A percentile compares a stretch with the other conserved stretches of the same genome.
phyloP scores from a whole-genome alignment of 768 basidiomycete species.

The Tulasnella calospora region DNA sequence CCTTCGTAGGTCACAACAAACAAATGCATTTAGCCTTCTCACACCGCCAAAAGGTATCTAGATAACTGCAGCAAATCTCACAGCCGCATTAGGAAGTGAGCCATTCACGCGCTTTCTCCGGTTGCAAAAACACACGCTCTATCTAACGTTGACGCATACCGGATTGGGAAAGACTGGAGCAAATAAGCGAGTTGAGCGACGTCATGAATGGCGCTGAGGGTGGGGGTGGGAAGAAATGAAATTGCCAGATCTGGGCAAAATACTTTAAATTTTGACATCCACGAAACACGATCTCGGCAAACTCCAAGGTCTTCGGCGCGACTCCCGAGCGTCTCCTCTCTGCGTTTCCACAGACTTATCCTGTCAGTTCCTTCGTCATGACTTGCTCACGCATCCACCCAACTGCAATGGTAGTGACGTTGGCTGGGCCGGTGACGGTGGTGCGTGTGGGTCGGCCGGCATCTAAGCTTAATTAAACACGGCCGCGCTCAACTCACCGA shows the following conservation, averaged over 20 bases:
- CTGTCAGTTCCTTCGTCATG: background rate
- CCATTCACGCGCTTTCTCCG: background rate
- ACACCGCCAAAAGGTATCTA: no score
- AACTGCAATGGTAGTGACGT: background rate
- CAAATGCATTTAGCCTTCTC: no score
- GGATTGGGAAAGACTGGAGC: background rate
- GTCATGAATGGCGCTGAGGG: no score
- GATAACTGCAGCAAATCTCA: no score
- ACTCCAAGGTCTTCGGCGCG: background rate
- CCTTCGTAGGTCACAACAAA: no score
- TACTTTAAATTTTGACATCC: background rate
- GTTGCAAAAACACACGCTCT: background rate
- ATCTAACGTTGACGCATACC: background rate
- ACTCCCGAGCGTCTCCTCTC: background rate
- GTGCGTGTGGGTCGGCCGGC: background rate
- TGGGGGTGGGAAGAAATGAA: background rate
- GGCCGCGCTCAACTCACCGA: background rate
- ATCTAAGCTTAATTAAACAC: background rate
- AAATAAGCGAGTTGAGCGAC: no score
- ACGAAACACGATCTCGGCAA: background rate
- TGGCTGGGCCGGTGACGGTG: no score
- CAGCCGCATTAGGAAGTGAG: no score
- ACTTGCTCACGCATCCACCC: background rate
- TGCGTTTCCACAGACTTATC: background rate
- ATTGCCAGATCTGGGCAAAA: no score